Conservation (phyloP, 306 rosid species). For the Cucurbita argyrosperma region DNA sequence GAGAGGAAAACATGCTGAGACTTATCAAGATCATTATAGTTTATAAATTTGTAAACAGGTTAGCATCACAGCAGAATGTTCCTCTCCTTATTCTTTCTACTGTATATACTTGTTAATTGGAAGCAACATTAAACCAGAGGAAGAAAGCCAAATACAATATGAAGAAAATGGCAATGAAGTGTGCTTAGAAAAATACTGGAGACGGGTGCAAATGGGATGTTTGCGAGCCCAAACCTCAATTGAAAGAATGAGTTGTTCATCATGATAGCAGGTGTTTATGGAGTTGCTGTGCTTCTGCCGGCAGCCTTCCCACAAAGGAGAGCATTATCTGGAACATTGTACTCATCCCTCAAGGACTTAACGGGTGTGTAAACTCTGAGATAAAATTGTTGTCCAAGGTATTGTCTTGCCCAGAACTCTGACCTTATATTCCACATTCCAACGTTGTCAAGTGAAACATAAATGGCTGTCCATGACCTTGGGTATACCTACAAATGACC, state of each 20-base stretch:
- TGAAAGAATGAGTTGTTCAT: not conserved
- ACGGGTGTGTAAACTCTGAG: conserved; percentile 71
- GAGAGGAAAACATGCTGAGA: not conserved
- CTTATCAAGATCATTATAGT: not conserved
- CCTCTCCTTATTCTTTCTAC: not conserved
- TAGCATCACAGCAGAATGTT: not conserved
- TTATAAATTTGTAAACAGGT: not conserved
- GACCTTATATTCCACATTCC: conserved; percentile 87
- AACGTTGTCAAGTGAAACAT: conserved; percentile 68
- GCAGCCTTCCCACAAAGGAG: conserved; percentile 74
- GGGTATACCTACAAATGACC: conserved; percentile 59
- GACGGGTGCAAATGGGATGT: not conserved
- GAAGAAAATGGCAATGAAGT: not conserved
- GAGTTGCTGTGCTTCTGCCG: conserved; percentile 26
- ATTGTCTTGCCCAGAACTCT: conserved; percentile 82
- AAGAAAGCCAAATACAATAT: not conserved
- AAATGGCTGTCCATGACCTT: conserved; percentile 87
- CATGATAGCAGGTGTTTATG: conserved; percentile 5
- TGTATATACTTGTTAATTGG: not conserved
- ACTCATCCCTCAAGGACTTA: conserved; percentile 58
- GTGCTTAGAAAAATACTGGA: not conserved
- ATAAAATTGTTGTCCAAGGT: conserved; percentile 86
- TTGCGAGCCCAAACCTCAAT: not conserved
- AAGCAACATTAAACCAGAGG: not conserved
- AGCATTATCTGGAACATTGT: conserved; percentile 74